Conservation (phyloP, 1,139 yeast species). For the Eremothecium sinecaudum region DNA sequence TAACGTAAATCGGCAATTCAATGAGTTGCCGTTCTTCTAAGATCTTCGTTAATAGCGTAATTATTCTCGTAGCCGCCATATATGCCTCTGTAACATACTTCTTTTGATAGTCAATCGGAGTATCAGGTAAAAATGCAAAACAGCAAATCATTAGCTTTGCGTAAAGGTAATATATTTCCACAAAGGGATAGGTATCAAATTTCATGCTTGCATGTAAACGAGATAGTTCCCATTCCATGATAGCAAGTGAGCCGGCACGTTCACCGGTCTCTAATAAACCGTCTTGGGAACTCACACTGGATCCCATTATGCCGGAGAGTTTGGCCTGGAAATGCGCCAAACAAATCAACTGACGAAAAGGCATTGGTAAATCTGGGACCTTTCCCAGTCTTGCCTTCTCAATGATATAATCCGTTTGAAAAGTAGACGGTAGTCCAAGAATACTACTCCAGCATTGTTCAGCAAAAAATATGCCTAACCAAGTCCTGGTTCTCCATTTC, state of each 20-base stretch:
- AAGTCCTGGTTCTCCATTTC: constrained; percentile 87
- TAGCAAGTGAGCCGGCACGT: constrained; percentile 68
- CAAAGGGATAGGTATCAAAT: constrained; percentile 45
- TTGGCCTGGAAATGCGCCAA: constrained; percentile 78
- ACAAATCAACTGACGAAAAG: constrained; percentile 63
- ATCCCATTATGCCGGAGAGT: constrained; percentile 77
- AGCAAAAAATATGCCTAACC: constrained; percentile 80
- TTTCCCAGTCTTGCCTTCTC: constrained; percentile 70
- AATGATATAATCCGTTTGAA: constrained; percentile 72
- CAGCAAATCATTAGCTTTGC: constrained; percentile 76
- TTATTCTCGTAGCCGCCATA: constrained; percentile 68
- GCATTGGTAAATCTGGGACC: constrained; percentile 44
- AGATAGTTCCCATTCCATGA: constrained; percentile 70
- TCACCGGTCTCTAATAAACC: constrained; percentile 80
- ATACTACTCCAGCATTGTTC: constrained; percentile 90
- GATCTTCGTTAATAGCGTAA: constrained; percentile 67
- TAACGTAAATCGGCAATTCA: constrained; percentile 76
- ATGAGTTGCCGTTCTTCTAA: constrained; percentile 60
- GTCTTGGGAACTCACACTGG: constrained; percentile 80
- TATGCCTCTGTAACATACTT: constrained; percentile 71
- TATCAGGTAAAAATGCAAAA: constrained; percentile 85
- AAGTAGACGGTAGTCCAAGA: constrained; percentile 78
- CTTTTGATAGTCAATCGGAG: constrained; percentile 82
- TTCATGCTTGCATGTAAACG: constrained; percentile 40
- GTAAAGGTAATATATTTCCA: constrained; percentile 75